A percentile compares a stretch with the other conserved stretches of the same genome.
phyloP scores from a whole-genome alignment of 176 grass and related monocot genomes.

The Cymbopogon citratus region DNA sequence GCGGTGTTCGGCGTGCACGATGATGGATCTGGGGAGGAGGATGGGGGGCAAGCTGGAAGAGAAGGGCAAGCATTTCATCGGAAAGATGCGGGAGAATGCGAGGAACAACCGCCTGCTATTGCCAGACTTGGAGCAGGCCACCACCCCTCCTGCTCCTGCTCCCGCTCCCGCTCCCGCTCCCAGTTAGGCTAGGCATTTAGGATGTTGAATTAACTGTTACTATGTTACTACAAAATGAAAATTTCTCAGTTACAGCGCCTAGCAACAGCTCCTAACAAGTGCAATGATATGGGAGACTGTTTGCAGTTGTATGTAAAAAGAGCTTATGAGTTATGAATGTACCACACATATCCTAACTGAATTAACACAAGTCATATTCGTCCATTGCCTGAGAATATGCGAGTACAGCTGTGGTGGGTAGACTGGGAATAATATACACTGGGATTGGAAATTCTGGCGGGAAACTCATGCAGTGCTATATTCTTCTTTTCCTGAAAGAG shows the following conservation, averaged over 20 bases:
- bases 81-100: constrained; percentile 64
- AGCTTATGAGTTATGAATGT: not conserved
- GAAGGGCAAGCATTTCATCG: constrained; percentile 57
- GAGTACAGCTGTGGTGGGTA: not conserved
- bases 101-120: constrained; percentile 18
- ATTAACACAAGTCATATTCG: not conserved
- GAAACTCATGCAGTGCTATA: not conserved
- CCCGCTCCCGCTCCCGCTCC: not conserved
- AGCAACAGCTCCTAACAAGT: not conserved
- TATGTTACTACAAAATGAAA: not conserved
- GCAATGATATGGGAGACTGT: not conserved
- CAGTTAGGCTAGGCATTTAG: not conserved
- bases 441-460: not conserved
- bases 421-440: not conserved
- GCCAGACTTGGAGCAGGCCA: constrained; percentile 9
- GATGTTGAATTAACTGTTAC: not conserved
- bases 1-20: constrained; percentile 25
- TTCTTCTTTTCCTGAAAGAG: not conserved
- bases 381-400: not conserved
- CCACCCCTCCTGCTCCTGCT: not conserved
- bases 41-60: constrained; percentile 72
- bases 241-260: not conserved
- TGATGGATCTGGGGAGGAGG: constrained; percentile 62
- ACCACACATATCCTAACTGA: not conserved
- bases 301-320: not conserved